Evolutionary conservation across 2,329 filamentous ascomycete genomes (phyloP).

Genomic region (Conoideocrella luteorostrata): DNA sequence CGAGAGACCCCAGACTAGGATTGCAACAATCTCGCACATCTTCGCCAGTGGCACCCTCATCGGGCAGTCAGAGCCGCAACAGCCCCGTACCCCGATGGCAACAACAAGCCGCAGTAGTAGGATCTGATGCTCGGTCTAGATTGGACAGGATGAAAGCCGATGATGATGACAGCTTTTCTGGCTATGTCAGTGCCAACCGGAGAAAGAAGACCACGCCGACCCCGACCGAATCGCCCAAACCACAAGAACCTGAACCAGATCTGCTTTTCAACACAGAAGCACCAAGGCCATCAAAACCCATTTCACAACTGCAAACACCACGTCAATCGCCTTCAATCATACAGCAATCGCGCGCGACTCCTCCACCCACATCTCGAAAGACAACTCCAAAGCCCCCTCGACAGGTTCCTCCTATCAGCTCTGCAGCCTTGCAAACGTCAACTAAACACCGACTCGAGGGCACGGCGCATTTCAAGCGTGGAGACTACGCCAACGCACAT

Average conservation of each 20-base stretch:
- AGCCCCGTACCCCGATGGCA: constrained; percentile 54
- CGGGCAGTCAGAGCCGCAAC: constrained; percentile 36
- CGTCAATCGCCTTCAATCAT: constrained; percentile 26
- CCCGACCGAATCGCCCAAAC: constrained; percentile 33
- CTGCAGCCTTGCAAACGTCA: constrained; percentile 65
- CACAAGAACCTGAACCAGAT: constrained; percentile 46
- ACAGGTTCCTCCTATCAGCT: constrained; percentile 60
- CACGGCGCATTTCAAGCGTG: constrained; percentile 85
- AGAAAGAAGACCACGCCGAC: constrained; percentile 59
- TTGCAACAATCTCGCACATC: constrained; percentile 38
- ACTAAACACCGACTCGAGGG: constrained; percentile 74
- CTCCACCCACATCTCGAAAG: constrained; percentile 30
- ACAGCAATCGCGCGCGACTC: constrained; percentile 18
- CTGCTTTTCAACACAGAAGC: constrained; percentile 50
- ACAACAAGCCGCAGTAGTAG: constrained; percentile 34
- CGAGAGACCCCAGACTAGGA: constrained; percentile 19
- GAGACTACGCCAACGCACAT: constrained; percentile 85
- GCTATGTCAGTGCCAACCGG: constrained; percentile 81
- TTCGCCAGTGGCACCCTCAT: constrained; percentile 39
- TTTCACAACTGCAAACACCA: constrained; percentile 29
- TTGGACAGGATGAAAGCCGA: constrained; percentile 66
- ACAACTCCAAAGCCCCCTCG: constrained; percentile 45
- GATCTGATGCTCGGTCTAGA: constrained; percentile 38
- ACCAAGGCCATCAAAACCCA: constrained; percentile 26
- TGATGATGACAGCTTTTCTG: constrained; percentile 66